Conservation (phyloP, 2,329 filamentous ascomycete species). For the Xylariaceae sp. region DNA sequence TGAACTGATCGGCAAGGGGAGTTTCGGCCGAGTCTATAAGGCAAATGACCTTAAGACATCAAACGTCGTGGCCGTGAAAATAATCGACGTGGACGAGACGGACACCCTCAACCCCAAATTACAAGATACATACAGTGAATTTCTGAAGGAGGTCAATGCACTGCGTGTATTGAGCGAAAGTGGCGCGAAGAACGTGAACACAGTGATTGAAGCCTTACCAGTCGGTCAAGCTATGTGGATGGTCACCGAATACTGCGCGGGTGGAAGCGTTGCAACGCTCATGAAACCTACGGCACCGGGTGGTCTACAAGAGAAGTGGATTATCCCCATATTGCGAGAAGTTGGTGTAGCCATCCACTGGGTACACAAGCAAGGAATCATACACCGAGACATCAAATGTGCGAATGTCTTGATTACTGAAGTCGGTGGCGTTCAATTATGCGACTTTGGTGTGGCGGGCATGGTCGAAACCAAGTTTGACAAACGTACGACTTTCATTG, state of each 20-base stretch:
- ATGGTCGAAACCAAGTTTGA: conserved; percentile 72
- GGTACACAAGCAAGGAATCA: conserved; percentile 67
- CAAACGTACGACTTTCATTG: conserved; percentile 78
- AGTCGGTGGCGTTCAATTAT: conserved; percentile 73
- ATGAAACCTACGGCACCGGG: conserved; percentile 66
- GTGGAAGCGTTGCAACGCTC: conserved; percentile 74
- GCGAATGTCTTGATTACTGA: conserved; percentile 80
- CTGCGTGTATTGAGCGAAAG: conserved; percentile 71
- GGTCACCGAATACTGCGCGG: conserved; percentile 81
- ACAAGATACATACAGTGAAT: conserved; percentile 66
- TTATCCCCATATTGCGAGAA: conserved; percentile 65
- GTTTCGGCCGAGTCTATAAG: conserved; percentile 73
- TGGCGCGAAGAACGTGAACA: conserved; percentile 76
- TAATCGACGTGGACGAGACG: conserved; percentile 78
- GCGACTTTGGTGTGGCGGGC: conserved; percentile 81
- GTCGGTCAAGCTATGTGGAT: conserved; percentile 83
- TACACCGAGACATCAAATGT: conserved; percentile 70
- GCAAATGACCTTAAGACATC: conserved; percentile 46
- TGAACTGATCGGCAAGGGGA: conserved; percentile 73
- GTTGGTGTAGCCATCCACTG: conserved; percentile 64
- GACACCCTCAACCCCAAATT: conserved; percentile 65
- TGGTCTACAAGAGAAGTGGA: conserved; percentile 68
- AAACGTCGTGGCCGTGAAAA: conserved; percentile 71
- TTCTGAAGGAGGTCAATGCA: conserved; percentile 66
- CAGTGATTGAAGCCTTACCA: conserved; percentile 74